Evolutionary conservation across 352 stramenopile genomes (phyloP).

Genomic region (Elongisporangium prolatum): DNA sequence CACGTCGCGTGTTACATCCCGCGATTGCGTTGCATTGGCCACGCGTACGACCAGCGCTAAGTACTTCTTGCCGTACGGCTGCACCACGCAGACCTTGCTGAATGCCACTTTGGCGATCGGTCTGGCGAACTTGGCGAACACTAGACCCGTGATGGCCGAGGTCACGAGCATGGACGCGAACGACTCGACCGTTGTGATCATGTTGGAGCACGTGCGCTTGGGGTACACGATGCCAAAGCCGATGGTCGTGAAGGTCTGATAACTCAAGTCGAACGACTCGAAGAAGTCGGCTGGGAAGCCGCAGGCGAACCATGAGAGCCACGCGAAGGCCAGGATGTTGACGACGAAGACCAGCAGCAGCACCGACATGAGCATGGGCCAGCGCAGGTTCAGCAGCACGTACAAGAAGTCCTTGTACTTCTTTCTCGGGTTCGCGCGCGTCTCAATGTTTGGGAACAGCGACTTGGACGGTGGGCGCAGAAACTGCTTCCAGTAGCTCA

Average conservation of each 20-base stretch:
- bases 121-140: conserved; percentile 83
- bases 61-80: conserved; percentile 70
- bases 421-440: conserved; percentile 51
- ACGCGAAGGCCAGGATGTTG: conserved; percentile 63
- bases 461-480: conserved; percentile 62
- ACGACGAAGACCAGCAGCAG: conserved; percentile 50
- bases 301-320: conserved; percentile 41
- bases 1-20: conserved; percentile 76
- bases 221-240: conserved; percentile 79
- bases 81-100: conserved; percentile 71
- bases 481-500: conserved; percentile 70
- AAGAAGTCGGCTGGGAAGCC: conserved; percentile 49
- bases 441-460: conserved; percentile 63
- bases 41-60: conserved; percentile 74
- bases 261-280: conserved; percentile 68
- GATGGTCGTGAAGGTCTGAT: conserved; percentile 85
- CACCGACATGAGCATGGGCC: conserved; percentile 63
- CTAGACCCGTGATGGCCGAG: conserved; percentile 73
- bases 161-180: conserved; percentile 81
- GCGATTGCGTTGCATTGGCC: conserved; percentile 74
- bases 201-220: conserved; percentile 54
- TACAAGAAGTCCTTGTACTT: conserved; percentile 85
- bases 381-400: conserved; percentile 78
- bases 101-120: conserved; percentile 75
- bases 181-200: conserved; percentile 68